Evolutionary conservation across 2,329 filamentous ascomycete species (phyloP).

Genomic region (Apiospora pterosperma): DNA sequence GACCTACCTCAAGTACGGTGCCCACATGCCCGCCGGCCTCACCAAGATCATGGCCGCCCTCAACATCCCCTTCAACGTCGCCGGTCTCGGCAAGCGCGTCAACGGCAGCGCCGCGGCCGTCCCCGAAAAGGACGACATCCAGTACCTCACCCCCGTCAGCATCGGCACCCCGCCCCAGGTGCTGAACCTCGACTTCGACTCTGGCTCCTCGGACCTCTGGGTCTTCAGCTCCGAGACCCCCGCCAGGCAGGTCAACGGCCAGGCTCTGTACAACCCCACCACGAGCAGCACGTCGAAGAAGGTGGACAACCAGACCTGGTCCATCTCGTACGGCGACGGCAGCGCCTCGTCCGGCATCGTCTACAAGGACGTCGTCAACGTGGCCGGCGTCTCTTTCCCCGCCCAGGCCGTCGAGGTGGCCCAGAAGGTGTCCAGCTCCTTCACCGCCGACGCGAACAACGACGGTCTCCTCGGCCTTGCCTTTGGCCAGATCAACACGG

Average conservation of each 20-base stretch:
- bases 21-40: slow-evolving; percentile 11
- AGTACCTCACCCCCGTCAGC: slow-evolving; percentile 10
- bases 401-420: slow-evolving; percentile 42
- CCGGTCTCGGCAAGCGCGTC: neutral
- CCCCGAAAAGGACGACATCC: slow-evolving; percentile 10
- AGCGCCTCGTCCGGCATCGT: slow-evolving; percentile 39
- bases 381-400: slow-evolving; percentile 37
- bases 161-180: slow-evolving; percentile 39
- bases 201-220: slow-evolving; percentile 45
- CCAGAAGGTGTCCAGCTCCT: slow-evolving; percentile 33
- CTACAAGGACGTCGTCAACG: slow-evolving; percentile 38
- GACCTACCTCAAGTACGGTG: slow-evolving; percentile 17
- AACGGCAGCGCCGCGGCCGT: slow-evolving; percentile 13
- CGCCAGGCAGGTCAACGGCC: slow-evolving; percentile 30
- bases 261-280: slow-evolving; percentile 35
- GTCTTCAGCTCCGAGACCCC: slow-evolving; percentile 39
- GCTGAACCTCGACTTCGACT: slow-evolving; percentile 42
- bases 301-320: slow-evolving; percentile 34
- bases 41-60: slow-evolving; percentile 9
- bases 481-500: slow-evolving; percentile 40
- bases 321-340: slow-evolving; percentile 41
- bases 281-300: slow-evolving; percentile 35
- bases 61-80: slow-evolving; percentile 3
- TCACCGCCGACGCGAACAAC: slow-evolving; percentile 32
- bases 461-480: slow-evolving; percentile 43